These are phyloP conservation scores for Diplodia sapinea DNA, from an alignment of 2,329 filamentous ascomycete genomes.

Conservation along the genomic window DNA sequence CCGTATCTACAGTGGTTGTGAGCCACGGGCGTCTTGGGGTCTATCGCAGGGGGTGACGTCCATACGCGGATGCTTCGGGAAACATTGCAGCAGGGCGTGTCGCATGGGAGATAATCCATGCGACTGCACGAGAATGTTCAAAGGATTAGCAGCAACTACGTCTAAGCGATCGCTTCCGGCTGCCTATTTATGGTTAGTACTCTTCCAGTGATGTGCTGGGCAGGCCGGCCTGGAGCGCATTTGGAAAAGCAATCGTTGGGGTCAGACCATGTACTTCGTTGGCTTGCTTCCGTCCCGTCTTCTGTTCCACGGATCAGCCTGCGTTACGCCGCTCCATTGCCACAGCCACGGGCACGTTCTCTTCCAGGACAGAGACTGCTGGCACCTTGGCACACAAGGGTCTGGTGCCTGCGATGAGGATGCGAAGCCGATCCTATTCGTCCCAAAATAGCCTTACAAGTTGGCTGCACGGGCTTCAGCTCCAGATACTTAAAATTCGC, in stretches of 20 bases:
- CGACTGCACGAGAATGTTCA: neutral
- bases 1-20: neutral
- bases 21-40: slow-evolving; percentile 1
- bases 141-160: neutral
- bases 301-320: slow-evolving; percentile 24
- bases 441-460: slow-evolving; percentile 5
- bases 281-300: slow-evolving; percentile 18
- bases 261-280: slow-evolving; percentile 9
- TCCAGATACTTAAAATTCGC: slow-evolving; percentile 1
- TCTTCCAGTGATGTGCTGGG: neutral
- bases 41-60: neutral
- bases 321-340: slow-evolving; percentile 14
- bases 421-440: neutral
- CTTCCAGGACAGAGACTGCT: slow-evolving; percentile 2
- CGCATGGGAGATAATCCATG: neutral
- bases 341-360: slow-evolving; percentile 14
- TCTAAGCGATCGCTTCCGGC: neutral
- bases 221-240: neutral
- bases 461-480: neutral
- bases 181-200: neutral
- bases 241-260: neutral
- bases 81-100: neutral
- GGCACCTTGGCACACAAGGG: slow-evolving; percentile 13
- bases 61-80: neutral
- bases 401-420: slow-evolving; percentile 8